Evolutionary conservation across 2,329 filamentous ascomycete genomes (phyloP).

Genomic region (Akanthomyces dipterigenus): DNA sequence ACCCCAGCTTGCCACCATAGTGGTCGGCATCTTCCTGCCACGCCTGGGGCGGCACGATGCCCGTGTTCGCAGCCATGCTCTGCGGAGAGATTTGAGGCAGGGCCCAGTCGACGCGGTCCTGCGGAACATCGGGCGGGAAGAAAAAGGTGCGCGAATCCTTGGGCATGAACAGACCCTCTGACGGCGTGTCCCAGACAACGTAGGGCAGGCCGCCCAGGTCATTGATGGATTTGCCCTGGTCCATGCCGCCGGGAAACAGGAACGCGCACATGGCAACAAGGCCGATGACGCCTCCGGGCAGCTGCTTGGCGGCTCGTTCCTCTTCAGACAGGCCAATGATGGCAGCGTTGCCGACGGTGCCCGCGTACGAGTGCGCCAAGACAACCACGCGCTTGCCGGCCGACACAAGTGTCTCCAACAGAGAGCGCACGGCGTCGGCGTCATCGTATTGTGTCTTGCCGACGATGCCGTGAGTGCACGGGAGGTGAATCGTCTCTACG

Average conservation of each 20-base stretch:
- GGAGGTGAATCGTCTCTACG: constrained; percentile 20
- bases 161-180: not conserved
- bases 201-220: not conserved
- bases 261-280: not conserved
- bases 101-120: not conserved
- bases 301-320: not conserved
- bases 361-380: constrained; percentile 37
- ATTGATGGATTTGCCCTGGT: not conserved
- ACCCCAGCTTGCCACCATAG: not conserved
- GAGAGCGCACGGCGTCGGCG: constrained; percentile 22
- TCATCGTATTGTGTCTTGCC: constrained; percentile 24
- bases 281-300: not conserved
- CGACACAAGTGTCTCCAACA: constrained; percentile 23
- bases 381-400: constrained; percentile 34
- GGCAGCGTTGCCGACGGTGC: constrained; percentile 24
- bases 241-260: not conserved
- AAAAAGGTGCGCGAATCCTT: not conserved
- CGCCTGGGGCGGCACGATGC: not conserved
- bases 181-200: not conserved
- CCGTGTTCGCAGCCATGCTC: not conserved
- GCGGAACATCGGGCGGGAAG: not conserved
- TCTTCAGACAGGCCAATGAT: not conserved
- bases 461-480: constrained; percentile 23
- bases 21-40: constrained; percentile 2
- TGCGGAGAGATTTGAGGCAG: not conserved